Conservation (phyloP, 805 yeast genomes). For the Saturnispora sanitii region DNA sequence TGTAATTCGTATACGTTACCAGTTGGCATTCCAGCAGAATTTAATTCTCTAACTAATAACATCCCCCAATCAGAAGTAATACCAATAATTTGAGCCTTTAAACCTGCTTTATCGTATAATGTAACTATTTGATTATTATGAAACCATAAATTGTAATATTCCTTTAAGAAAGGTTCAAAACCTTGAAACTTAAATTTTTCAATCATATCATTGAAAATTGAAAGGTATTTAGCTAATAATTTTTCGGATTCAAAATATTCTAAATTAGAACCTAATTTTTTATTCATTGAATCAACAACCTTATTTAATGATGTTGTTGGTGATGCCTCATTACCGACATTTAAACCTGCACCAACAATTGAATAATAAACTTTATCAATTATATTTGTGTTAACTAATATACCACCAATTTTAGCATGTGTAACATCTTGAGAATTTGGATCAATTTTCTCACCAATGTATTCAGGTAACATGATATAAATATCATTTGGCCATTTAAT, state of each 20-base stretch:
- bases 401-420: slow-evolving; percentile 73
- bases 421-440: slow-evolving; percentile 40
- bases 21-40: slow-evolving; percentile 34
- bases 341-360: slow-evolving; percentile 82
- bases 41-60: slow-evolving; percentile 62
- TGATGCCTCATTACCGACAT: slow-evolving; percentile 61
- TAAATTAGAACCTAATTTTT: slow-evolving; percentile 29
- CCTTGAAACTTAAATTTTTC: slow-evolving; percentile 54
- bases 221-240: slow-evolving; percentile 59
- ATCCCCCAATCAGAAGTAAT: slow-evolving; percentile 81
- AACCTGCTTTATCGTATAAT: slow-evolving; percentile 33
- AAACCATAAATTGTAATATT: slow-evolving; percentile 79
- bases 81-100: slow-evolving; percentile 61
- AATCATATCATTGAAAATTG: slow-evolving; percentile 54
- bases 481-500: slow-evolving; percentile 98
- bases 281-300: slow-evolving; percentile 55
- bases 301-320: slow-evolving; percentile 86
- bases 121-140: slow-evolving; percentile 69
- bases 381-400: slow-evolving; percentile 70
- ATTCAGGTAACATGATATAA: slow-evolving; percentile 62
- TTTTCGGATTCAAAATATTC: slow-evolving; percentile 30
- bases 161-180: slow-evolving; percentile 51
- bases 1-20: slow-evolving; percentile 62
- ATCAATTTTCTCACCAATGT: slow-evolving; percentile 25
- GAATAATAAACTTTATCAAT: slow-evolving; percentile 50